Percentiles rank a stretch among this genome's conserved stretches.
Conservation (phyloP, 1,284 basidiomycete species). For the Cryptococcus jaspeensis region DNA sequence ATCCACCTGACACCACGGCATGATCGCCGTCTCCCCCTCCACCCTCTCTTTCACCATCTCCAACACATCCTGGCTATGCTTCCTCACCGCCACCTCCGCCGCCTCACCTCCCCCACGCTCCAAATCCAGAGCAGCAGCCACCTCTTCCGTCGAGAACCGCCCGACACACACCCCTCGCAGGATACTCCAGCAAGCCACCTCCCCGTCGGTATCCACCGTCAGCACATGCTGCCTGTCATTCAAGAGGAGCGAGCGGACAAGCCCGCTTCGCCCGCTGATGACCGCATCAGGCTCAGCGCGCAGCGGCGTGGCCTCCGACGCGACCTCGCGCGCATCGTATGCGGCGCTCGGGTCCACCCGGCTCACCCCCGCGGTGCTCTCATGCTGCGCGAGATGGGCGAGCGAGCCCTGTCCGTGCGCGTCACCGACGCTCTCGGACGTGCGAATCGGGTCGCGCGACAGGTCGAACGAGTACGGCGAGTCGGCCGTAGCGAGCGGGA, state of each 20-base stretch:
- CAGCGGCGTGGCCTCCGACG: conserved; percentile 71
- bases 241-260: conserved; percentile 77
- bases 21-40: conserved; percentile 84
- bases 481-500: conserved; percentile 73
- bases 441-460: conserved; percentile 32
- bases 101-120: conserved; percentile 34
- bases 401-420: no score
- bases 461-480: conserved; percentile 61
- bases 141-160: conserved; percentile 64
- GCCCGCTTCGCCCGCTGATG: conserved; percentile 74
- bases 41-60: conserved; percentile 83
- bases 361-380: no score
- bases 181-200: conserved; percentile 91
- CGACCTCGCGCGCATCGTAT: conserved; percentile 73
- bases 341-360: not conserved
- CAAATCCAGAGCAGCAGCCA: conserved; percentile 57
- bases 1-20: conserved; percentile 84
- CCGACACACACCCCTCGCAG: conserved; percentile 76
- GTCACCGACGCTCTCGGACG: no score
- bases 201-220: conserved; percentile 79
- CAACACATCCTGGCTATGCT: conserved; percentile 63
- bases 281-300: conserved; percentile 64
- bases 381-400: no score
- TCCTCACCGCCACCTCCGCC: conserved; percentile 25
- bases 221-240: conserved; percentile 91